These are phyloP conservation scores for Lipomyces yamadae DNA, from an alignment of 805 yeast genomes.

Conservation along the genomic window DNA sequence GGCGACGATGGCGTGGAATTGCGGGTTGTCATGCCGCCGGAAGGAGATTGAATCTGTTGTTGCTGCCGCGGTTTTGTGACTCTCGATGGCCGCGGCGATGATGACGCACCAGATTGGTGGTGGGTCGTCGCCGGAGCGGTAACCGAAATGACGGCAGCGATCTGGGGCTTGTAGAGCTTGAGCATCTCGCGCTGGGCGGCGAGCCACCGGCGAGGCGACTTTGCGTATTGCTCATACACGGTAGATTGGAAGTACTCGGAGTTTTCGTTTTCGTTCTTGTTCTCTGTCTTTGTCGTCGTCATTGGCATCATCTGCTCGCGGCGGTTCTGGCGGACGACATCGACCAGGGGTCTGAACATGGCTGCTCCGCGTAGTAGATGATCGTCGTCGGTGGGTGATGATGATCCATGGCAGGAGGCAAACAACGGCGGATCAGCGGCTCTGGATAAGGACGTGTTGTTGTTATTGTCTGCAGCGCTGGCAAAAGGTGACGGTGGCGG, in stretches of 20 bases:
- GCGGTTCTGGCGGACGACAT: slow-evolving; percentile 21
- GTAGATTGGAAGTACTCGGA: slow-evolving; percentile 20
- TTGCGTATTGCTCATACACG: slow-evolving; percentile 28
- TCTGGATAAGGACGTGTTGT: background rate
- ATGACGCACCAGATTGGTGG: background rate
- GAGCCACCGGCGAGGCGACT: slow-evolving; percentile 32
- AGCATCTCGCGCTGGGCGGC: slow-evolving; percentile 26
- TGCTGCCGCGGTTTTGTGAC: slow-evolving; percentile 11
- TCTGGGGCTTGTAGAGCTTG: slow-evolving; percentile 22
- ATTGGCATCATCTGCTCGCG: background rate
- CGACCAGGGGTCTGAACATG: slow-evolving; percentile 31
- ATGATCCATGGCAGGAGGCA: slow-evolving; percentile 16
- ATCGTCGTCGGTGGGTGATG: too few relatives aligned
- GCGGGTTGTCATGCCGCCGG: slow-evolving; percentile 23
- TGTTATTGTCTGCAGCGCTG: background rate
- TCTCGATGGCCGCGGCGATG: slow-evolving; percentile 18
- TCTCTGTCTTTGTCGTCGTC: background rate
- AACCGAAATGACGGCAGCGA: slow-evolving; percentile 16
- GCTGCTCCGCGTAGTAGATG: slow-evolving; percentile 7
- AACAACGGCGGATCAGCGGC: slow-evolving; percentile 13
- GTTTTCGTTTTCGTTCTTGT: slow-evolving; percentile 10
- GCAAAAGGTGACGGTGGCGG: slow-evolving; percentile 35
- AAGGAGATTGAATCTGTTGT: background rate
- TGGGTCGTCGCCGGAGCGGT: background rate
- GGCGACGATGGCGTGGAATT: slow-evolving; percentile 20